Base-by-base conservation (phyloP, 139 green algal genomes). In the Tetraselmis chui region DNA sequence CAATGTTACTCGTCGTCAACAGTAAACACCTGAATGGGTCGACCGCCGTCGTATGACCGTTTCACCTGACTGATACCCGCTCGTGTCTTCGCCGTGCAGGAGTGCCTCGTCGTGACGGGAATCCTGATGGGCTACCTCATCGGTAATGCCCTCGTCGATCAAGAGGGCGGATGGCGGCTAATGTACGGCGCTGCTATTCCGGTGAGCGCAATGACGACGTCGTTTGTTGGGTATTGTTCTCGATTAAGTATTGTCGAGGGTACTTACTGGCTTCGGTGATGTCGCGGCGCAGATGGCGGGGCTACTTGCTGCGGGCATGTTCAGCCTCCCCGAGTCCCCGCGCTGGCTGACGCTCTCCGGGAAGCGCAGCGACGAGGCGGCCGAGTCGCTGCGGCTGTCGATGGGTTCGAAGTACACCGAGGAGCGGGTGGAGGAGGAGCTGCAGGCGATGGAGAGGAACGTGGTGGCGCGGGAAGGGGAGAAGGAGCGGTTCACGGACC, bases 81-180 rank as follows among this genome's bases (percentile, higher is more conserved):
- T 18, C 45, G 5, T 67, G 5, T 18, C 45, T 5, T 18, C 18
- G 18, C 45, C 76, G 79, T 94, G 59, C 97, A 98, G 83, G 95
- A 98, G 80, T 91, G 75, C 1, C 85, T 94, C 76, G 95, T 98
- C 76, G 94, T 98, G 76, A 84, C 81, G 1, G 95, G 95, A 83
- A 98, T 98, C 76, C 83, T 98, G 58, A 31, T 92, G 28, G 95
- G 95, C 24, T 98, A 96, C 85, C 30, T 92, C 59, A 59, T 30
- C 0, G 86, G 86, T 25, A 89, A 88, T 76, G 30, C 85, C 0
- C 85, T 88, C 24, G 86, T 92, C 0, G 90, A 88, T 31, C 58
- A 86, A 11, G 88, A 84, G n/a, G 94, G 91, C 28, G 95, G 95
- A 0, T 98, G 95, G 95, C 79, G 93, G 1, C 83, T 80, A 79